phyloP scores from a whole-genome alignment of 2,329 filamentous ascomycete species.

The Hymenotorrendiella dingleyae region DNA sequence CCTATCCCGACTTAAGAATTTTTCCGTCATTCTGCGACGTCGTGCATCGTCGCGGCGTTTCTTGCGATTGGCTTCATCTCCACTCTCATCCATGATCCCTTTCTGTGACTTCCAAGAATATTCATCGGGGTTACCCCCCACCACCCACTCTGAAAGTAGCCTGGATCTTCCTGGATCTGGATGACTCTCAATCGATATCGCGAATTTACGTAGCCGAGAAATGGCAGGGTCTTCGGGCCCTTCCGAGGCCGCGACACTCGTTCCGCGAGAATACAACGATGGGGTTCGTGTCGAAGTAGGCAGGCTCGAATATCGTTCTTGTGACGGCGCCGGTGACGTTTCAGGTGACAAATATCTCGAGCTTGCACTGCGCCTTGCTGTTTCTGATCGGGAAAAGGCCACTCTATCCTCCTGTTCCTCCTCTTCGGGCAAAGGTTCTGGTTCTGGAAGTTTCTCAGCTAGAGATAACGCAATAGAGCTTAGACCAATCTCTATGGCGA shows the following conservation, averaged over 20 bases:
- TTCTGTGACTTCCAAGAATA: constrained; percentile 29
- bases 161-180: constrained; percentile 24
- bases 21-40: constrained; percentile 27
- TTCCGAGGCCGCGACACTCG: constrained; percentile 15
- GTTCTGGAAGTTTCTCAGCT: constrained; percentile 4
- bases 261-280: constrained; percentile 24
- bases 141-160: constrained; percentile 32
- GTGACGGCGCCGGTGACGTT: constrained; percentile 3
- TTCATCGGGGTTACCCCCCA: constrained; percentile 30
- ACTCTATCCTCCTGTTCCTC: not conserved
- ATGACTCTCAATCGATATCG: constrained; percentile 27
- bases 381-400: not conserved
- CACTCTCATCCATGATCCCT: constrained; percentile 13
- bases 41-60: constrained; percentile 23
- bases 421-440: too few relatives aligned
- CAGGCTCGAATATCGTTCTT: constrained; percentile 11
- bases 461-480: constrained; percentile 27
- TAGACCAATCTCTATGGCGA: constrained; percentile 28
- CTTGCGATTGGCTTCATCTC: constrained; percentile 16
- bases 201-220: constrained; percentile 32
- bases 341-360: constrained; percentile 18
- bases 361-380: not conserved
- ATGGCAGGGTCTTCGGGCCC: constrained; percentile 29
- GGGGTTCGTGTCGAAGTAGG: constrained; percentile 22
- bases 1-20: constrained; percentile 22